Base-by-base conservation (phyloP, 306 rosid species). In the Dalbergia cultrata region DNA sequence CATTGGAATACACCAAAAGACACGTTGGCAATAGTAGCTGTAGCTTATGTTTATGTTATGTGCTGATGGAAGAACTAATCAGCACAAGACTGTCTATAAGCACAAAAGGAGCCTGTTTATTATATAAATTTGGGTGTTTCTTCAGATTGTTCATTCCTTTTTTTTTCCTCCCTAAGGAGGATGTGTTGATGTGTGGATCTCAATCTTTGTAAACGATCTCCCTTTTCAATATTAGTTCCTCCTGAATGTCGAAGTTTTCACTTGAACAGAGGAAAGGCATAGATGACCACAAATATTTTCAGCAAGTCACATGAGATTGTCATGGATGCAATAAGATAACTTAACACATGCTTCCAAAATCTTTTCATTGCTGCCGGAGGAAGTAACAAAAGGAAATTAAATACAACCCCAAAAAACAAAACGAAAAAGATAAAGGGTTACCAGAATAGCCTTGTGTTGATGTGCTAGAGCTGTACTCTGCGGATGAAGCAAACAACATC, bases 401-500 rank as follows among this genome's bases (percentile, higher is more conserved):
- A 50, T n/a, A 50, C 12, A 49, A 14, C 14, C 17, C n/a, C 57
- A 50, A 16, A 52, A 16, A 54, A 16, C 13, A 7, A 54, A 17
- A n/a, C 9, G 16, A 7, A 3, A 18, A 62, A 41, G 62, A 64
- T 6, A 68, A 62, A 43, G 52, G 52, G 14, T 12, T 18, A 91
- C 95, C 90, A 72, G 85, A 86, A 91, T 88, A 3, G 91, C 92
- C 33, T 89, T 87, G 82, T 89, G 84, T 26, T 78, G 90, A 86
- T 91, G 93, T 17, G 95, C 88, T 21, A 91, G 82, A 75, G 85
- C 75, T 3, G 95, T 83, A 53, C 93, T 91, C 5, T 49, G 84
- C 5, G 78, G 86, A 65, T 91, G 95, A 77, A 91, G 91, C 82
- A 91, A 85, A 76, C 95, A 91, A 79, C 93, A 91, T 1, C 95